Percentiles rank a stretch among this genome's conserved stretches.
Evolutionary conservation across 163 green algal species (phyloP).

Genomic region (Coccomyxa subellipsoidea): DNA sequence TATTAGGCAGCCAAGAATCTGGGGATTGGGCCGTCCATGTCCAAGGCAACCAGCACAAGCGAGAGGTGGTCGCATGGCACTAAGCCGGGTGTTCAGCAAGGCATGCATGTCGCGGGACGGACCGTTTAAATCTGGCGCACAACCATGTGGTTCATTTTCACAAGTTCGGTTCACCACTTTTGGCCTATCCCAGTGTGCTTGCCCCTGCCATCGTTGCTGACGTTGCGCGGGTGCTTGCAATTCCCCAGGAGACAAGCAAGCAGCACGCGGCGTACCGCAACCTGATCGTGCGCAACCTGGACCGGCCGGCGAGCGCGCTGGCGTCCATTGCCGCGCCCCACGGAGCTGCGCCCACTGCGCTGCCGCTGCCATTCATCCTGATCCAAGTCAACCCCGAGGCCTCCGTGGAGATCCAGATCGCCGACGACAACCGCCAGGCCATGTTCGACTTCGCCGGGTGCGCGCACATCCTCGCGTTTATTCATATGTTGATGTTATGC

Average conservation of each 20-base stretch:
- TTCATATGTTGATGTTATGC: too few relatives aligned
- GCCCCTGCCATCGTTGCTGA: background rate
- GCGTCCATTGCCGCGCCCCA: background rate
- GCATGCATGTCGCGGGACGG: too few relatives aligned
- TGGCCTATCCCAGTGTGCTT: background rate
- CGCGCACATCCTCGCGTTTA: background rate
- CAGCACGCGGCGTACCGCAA: constrained; percentile 39
- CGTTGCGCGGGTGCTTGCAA: too few relatives aligned
- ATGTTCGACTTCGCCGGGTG: constrained; percentile 49
- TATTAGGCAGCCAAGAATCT: too few relatives aligned
- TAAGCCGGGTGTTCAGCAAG: too few relatives aligned
- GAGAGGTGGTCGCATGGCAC: too few relatives aligned
- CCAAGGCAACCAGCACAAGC: too few relatives aligned
- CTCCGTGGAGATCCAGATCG: constrained; percentile 36
- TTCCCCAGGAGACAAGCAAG: constrained; percentile 28
- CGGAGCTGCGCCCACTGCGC: constrained; percentile 22
- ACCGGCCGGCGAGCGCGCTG: constrained; percentile 24
- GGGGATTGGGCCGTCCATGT: too few relatives aligned
- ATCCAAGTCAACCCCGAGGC: constrained; percentile 37
- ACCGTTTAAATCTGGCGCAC: too few relatives aligned
- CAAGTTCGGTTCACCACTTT: background rate
- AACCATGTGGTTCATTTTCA: too few relatives aligned
- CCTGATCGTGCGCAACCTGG: constrained; percentile 44
- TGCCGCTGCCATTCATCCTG: constrained; percentile 60
- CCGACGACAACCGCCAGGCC: constrained; percentile 29